Conservation (phyloP, 1,284 basidiomycete species). For the Cryptococcus hybrid region DNA sequence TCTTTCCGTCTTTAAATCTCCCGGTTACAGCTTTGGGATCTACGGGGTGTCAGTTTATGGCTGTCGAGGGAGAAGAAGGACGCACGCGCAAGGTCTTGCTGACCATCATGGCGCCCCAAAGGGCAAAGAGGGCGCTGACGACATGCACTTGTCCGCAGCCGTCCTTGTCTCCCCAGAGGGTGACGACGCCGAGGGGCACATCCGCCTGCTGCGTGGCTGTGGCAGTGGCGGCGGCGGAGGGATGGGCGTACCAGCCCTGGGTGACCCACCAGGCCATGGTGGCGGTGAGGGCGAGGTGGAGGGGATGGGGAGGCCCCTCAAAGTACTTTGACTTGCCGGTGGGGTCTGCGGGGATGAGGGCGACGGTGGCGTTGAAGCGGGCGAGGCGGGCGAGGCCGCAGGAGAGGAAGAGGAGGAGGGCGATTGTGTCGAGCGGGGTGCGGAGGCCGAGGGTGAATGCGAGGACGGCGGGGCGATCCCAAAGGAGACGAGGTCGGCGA, state of each 20-base stretch:
- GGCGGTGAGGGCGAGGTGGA: constrained; percentile 80
- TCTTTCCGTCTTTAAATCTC: too few species aligned
- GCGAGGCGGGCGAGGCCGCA: constrained; percentile 94
- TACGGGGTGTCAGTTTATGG: too few species aligned
- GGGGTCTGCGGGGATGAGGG: constrained; percentile 83
- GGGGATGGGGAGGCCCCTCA: constrained; percentile 93
- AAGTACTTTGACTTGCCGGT: constrained; percentile 92
- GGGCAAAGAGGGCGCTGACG: constrained; percentile 67
- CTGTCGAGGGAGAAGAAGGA: not conserved
- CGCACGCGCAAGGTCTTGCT: constrained; percentile 82
- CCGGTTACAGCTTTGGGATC: too few species aligned
- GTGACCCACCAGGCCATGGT: constrained; percentile 79
- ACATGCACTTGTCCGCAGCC: constrained; percentile 78
- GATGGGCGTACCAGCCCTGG: constrained; percentile 69
- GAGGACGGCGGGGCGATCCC: constrained; percentile 82
- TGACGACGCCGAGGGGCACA: constrained; percentile 69
- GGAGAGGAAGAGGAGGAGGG: constrained; percentile 88
- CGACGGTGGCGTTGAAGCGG: constrained; percentile 97
- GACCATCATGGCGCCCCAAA: constrained; percentile 92
- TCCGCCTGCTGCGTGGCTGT: constrained; percentile 9
- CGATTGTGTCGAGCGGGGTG: constrained; percentile 81
- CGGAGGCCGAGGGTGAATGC: constrained; percentile 90
- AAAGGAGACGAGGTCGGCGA: constrained; percentile 97
- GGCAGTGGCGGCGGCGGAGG: constrained; percentile 10
- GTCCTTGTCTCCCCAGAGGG: constrained; percentile 60